These are phyloP conservation scores for Diaporthe destruens DNA, from an alignment of 2,329 filamentous ascomycete species.

Conservation along the genomic window DNA sequence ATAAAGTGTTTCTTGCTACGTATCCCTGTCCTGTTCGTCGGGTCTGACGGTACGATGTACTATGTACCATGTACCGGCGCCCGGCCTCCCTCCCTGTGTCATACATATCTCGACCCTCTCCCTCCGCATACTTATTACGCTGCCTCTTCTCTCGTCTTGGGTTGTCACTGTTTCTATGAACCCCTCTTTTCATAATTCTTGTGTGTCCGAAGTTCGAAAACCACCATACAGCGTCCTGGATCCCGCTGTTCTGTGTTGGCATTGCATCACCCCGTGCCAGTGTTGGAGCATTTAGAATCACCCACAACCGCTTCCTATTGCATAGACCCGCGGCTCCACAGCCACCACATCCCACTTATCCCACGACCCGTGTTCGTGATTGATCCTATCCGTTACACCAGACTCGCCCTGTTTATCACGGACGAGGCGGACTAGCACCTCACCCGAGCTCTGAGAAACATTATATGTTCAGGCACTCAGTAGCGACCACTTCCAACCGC, in stretches of 20 bases:
- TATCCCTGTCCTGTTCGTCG: conserved; percentile 38
- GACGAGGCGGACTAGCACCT: conserved; percentile 39
- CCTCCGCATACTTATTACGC: conserved; percentile 39
- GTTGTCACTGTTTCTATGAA: conserved; percentile 10
- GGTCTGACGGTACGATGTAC: conserved; percentile 35
- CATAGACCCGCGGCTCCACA: conserved; percentile 42
- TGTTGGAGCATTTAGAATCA: conserved; percentile 38
- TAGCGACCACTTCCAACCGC: conserved; percentile 1
- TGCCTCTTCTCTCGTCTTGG: conserved; percentile 21
- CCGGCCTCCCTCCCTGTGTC: conserved; percentile 38
- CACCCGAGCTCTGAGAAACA: conserved; percentile 34
- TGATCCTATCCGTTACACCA: conserved; percentile 39
- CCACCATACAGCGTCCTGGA: conserved; percentile 37
- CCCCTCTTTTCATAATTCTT: conserved; percentile 18
- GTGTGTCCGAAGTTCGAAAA: conserved; percentile 35
- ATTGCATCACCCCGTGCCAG: conserved; percentile 42
- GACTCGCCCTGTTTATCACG: conserved; percentile 40
- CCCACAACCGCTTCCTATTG: conserved; percentile 35
- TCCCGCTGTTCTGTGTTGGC: conserved; percentile 42
- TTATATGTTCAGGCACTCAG: conserved; percentile 40
- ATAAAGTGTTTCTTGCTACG: conserved; percentile 40
- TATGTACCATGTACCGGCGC: conserved; percentile 35
- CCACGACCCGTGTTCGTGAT: conserved; percentile 38
- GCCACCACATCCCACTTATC: conserved; percentile 34
- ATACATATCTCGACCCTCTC: conserved; percentile 42